phyloP scores from a whole-genome alignment of 805 yeast genomes.

The Pichia pseudocactophila region DNA sequence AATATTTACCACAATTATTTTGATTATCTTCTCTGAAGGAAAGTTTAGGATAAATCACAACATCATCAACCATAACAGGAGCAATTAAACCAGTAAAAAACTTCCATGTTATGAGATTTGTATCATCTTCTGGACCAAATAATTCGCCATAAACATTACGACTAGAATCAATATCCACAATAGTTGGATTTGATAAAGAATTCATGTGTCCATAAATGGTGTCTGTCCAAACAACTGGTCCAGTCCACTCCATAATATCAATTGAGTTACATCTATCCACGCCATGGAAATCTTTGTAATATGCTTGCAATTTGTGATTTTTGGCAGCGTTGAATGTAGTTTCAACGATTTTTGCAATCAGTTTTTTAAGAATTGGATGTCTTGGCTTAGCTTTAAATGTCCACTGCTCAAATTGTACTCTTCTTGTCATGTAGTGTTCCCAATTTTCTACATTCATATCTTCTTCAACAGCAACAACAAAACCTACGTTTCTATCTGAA shows the following conservation, averaged over 20 bases:
- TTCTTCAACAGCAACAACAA: slow-evolving; percentile 45
- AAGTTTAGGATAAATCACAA: slow-evolving; percentile 27
- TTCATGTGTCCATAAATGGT: slow-evolving; percentile 59
- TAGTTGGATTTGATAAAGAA: slow-evolving; percentile 26
- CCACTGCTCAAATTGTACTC: slow-evolving; percentile 58
- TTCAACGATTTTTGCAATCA: slow-evolving; percentile 45
- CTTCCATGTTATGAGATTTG: slow-evolving; percentile 26
- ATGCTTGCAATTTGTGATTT: slow-evolving; percentile 27
- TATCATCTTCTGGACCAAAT: slow-evolving; percentile 25
- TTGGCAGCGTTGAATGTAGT: slow-evolving; percentile 35
- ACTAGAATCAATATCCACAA: slow-evolving; percentile 26
- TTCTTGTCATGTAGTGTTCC: slow-evolving; percentile 41
- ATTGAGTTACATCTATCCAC: slow-evolving; percentile 30
- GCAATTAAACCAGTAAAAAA: slow-evolving; percentile 28
- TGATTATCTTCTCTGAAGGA: slow-evolving; percentile 28
- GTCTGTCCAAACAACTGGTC: slow-evolving; percentile 74
- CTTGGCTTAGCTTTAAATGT: slow-evolving; percentile 52
- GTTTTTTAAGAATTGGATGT: slow-evolving; percentile 49
- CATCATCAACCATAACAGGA: slow-evolving; percentile 29
- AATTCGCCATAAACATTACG: slow-evolving; percentile 24
- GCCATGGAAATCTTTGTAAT: slow-evolving; percentile 29
- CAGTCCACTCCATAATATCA: slow-evolving; percentile 68
- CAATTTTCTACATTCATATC: slow-evolving; percentile 47
- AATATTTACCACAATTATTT: slow-evolving; percentile 29
- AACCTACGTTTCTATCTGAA: slow-evolving; percentile 42